These are phyloP conservation scores for Magnaporthiopsis rhizophila DNA, from an alignment of 2,329 filamentous ascomycete species.

Conservation along the genomic window DNA sequence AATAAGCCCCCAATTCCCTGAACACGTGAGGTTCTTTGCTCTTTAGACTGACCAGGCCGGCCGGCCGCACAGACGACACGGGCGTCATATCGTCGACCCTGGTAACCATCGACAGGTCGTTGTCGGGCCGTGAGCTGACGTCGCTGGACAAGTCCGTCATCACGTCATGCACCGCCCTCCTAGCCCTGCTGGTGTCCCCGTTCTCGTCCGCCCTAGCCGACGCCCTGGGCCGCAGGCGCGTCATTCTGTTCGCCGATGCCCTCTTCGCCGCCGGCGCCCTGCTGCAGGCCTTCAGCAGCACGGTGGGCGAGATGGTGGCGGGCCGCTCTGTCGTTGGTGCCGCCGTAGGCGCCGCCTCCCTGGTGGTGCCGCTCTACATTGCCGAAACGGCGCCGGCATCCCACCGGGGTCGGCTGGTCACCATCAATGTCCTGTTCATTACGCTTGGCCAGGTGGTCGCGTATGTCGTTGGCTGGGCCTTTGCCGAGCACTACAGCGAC, in stretches of 20 bases:
- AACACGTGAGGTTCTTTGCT: slow-evolving; percentile 7
- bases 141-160: slow-evolving; percentile 63
- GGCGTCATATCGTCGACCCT: slow-evolving; percentile 63
- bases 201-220: slow-evolving; percentile 59
- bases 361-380: slow-evolving; percentile 83
- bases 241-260: slow-evolving; percentile 55
- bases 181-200: slow-evolving; percentile 57
- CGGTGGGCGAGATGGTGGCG: slow-evolving; percentile 55
- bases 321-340: slow-evolving; percentile 64
- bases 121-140: slow-evolving; percentile 47
- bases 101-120: slow-evolving; percentile 52
- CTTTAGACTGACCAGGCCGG: slow-evolving; percentile 6
- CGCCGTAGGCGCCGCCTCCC: slow-evolving; percentile 67
- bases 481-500: slow-evolving; percentile 45
- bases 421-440: slow-evolving; percentile 73
- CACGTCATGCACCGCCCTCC: slow-evolving; percentile 60
- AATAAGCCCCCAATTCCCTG: slow-evolving; percentile 9
- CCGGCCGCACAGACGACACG: slow-evolving; percentile 44
- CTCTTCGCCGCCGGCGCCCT: slow-evolving; percentile 63
- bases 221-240: slow-evolving; percentile 49
- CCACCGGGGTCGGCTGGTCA: slow-evolving; percentile 72
- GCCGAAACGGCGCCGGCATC: slow-evolving; percentile 74
- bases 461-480: slow-evolving; percentile 74
- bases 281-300: slow-evolving; percentile 50
- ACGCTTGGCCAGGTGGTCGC: slow-evolving; percentile 85